A percentile compares a stretch with the other conserved stretches of the same genome.
phyloP scores from a whole-genome alignment of 768 basidiomycete genomes.

The Tulasnella sp. region DNA sequence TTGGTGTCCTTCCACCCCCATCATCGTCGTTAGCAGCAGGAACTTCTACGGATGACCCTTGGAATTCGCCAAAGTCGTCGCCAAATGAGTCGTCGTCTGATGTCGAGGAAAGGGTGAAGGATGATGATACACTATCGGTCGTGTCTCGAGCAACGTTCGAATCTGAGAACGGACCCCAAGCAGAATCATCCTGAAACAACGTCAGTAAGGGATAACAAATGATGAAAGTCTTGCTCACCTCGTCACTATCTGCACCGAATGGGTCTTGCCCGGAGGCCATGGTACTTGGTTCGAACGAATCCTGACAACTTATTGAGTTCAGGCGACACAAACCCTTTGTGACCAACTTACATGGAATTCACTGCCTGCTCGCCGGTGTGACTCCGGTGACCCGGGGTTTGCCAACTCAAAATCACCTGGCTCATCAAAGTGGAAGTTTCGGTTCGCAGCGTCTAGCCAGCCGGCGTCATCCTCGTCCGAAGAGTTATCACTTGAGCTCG shows the following conservation, averaged over 20 bases:
- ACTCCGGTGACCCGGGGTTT: slow-evolving; percentile 33
- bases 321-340: slow-evolving; percentile 22
- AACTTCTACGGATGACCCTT: slow-evolving; percentile 30
- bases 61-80: slow-evolving; percentile 67
- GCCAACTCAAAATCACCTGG: slow-evolving; percentile 37
- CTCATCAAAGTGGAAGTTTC: slow-evolving; percentile 33
- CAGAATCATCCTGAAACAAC: slow-evolving; percentile 36
- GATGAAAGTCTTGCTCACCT: slow-evolving; percentile 42
- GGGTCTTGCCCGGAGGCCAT: slow-evolving; percentile 32
- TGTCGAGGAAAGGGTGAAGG: slow-evolving; percentile 39
- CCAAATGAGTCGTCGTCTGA: slow-evolving; percentile 52
- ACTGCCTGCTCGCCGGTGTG: slow-evolving; percentile 32
- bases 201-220: slow-evolving; percentile 30
- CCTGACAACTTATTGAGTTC: slow-evolving; percentile 19
- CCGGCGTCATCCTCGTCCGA: slow-evolving; percentile 60
- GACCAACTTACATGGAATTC: slow-evolving; percentile 32
- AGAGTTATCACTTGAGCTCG: slow-evolving; percentile 37
- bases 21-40: slow-evolving; percentile 30
- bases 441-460: slow-evolving; percentile 57
- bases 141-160: slow-evolving; percentile 21
- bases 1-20: slow-evolving; percentile 40
- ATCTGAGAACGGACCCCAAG: slow-evolving; percentile 75
- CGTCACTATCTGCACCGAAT: slow-evolving; percentile 36
- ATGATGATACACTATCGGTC: slow-evolving; percentile 36
- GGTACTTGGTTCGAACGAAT: slow-evolving; percentile 24